Conservation (phyloP, 23 red algal genomes). For the Pyropia yezoensis region DNA sequence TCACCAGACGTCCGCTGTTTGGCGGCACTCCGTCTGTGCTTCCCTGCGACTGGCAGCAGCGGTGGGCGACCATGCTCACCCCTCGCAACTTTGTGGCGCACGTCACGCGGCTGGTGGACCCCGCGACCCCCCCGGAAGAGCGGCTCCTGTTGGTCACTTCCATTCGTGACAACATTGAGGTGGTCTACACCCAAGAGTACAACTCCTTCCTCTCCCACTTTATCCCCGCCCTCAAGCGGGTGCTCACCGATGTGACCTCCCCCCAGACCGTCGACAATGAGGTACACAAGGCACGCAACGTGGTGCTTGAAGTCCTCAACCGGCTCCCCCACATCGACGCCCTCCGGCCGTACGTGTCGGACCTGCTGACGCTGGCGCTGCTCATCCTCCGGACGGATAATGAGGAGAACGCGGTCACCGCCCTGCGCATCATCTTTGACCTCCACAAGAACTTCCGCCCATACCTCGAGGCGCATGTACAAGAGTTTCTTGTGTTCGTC, state of each 20-base stretch:
- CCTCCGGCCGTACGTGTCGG: constrained; percentile 22
- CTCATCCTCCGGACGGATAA: constrained; percentile 50
- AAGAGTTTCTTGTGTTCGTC: constrained; percentile 84
- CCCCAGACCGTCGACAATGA: constrained; percentile 64
- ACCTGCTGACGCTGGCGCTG: constrained; percentile 51
- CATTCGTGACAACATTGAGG: constrained; percentile 70
- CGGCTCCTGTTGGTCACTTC: constrained; percentile 39
- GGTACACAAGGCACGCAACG: constrained; percentile 39
- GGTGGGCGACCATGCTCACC: constrained; percentile 17
- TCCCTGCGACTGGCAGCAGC: too few species aligned
- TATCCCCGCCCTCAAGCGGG: constrained; percentile 54
- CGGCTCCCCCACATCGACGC: constrained; percentile 67
- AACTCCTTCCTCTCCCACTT: constrained; percentile 55
- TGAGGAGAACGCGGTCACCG: constrained; percentile 66
- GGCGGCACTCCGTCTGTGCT: too few species aligned
- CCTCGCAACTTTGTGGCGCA: constrained; percentile 22
- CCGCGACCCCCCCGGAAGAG: constrained; percentile 19
- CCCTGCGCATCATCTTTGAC: constrained; percentile 80
- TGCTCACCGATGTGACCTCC: constrained; percentile 39
- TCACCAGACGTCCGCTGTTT: too few species aligned
- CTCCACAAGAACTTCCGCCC: constrained; percentile 71
- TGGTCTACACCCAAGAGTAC: constrained; percentile 61
- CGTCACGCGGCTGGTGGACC: constrained; percentile 26
- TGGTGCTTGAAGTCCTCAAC: constrained; percentile 70
- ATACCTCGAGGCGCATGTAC: constrained; percentile 35